Percentiles rank a stretch among this genome's conserved stretches.
These are phyloP conservation scores for Bombardia bombarda DNA, from an alignment of 495 filamentous ascomycete genomes.

Conservation along the genomic window DNA sequence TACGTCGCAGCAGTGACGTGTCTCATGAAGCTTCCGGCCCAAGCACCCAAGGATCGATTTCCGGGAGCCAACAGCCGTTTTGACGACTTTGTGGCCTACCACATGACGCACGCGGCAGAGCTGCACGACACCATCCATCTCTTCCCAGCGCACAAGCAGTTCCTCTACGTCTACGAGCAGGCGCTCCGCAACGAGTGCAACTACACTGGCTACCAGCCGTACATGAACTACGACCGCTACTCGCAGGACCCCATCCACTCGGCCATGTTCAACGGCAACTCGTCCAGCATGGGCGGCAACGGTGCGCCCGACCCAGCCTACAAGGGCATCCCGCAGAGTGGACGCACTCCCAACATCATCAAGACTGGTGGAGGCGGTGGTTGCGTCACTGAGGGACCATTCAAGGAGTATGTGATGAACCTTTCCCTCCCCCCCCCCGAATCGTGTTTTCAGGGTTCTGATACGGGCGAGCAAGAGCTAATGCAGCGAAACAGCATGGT, in stretches of 20 bases:
- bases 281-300: slow-evolving; percentile 33
- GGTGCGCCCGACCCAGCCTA: slow-evolving; percentile 13
- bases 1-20: slow-evolving; percentile 44
- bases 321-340: slow-evolving; percentile 2
- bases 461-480: background rate
- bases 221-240: slow-evolving; percentile 39
- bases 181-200: slow-evolving; percentile 63
- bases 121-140: slow-evolving; percentile 52
- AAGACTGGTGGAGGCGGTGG: slow-evolving; percentile 48
- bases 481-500: slow-evolving; percentile 25
- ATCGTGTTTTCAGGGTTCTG: background rate
- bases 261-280: slow-evolving; percentile 33
- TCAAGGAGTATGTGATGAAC: slow-evolving; percentile 37
- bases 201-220: slow-evolving; percentile 47
- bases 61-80: slow-evolving; percentile 43
- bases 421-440: background rate
- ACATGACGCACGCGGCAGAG: slow-evolving; percentile 36
- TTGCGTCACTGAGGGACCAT: slow-evolving; percentile 50
- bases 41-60: slow-evolving; percentile 28
- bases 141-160: slow-evolving; percentile 63
- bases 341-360: slow-evolving; percentile 23
- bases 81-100: slow-evolving; percentile 49
- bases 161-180: slow-evolving; percentile 55
- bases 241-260: slow-evolving; percentile 27
- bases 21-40: slow-evolving; percentile 35